These are phyloP conservation scores for Fusarium equiseti DNA, from an alignment of 2,329 filamentous ascomycete species.

Conservation along the genomic window DNA sequence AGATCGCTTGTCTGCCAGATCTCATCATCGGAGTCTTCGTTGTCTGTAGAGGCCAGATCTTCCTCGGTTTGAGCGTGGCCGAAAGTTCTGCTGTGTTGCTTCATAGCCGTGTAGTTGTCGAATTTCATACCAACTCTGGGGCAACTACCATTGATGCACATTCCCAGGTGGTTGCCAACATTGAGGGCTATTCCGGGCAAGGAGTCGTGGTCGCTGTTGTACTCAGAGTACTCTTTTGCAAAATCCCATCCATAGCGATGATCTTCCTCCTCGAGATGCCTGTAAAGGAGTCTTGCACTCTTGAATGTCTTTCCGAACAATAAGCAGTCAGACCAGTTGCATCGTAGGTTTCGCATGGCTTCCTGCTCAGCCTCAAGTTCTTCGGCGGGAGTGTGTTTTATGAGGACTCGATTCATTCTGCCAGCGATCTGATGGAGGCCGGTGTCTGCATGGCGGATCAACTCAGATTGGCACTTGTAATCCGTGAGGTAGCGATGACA, in stretches of 20 bases:
- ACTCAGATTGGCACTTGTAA: constrained; percentile 38
- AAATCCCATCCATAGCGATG: constrained; percentile 17
- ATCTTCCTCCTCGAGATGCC: constrained; percentile 12
- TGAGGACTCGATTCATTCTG: constrained; percentile 17
- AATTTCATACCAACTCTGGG: constrained; percentile 11
- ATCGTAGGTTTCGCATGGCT: constrained; percentile 30
- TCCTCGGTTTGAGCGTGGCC: constrained; percentile 6
- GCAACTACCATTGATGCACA: constrained; percentile 23
- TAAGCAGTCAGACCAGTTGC: constrained; percentile 26
- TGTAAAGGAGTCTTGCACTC: constrained; percentile 9
- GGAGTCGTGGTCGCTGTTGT: neutral
- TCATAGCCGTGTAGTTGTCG: neutral
- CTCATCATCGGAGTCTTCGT: neutral
- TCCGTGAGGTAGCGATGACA: constrained; percentile 29
- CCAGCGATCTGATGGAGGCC: constrained; percentile 27
- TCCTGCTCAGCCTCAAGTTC: constrained; percentile 34
- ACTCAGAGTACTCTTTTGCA: neutral
- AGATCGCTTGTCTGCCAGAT: constrained; percentile 16
- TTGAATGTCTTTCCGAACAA: constrained; percentile 26
- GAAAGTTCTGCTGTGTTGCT: constrained; percentile 18
- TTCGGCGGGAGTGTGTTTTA: neutral
- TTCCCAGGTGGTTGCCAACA: neutral
- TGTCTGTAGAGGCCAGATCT: neutral
- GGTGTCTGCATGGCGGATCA: constrained; percentile 25
- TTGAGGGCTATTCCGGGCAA: constrained; percentile 21